phyloP scores from a whole-genome alignment of 2,329 filamentous ascomycete species.

The Cladosporium sp. region DNA sequence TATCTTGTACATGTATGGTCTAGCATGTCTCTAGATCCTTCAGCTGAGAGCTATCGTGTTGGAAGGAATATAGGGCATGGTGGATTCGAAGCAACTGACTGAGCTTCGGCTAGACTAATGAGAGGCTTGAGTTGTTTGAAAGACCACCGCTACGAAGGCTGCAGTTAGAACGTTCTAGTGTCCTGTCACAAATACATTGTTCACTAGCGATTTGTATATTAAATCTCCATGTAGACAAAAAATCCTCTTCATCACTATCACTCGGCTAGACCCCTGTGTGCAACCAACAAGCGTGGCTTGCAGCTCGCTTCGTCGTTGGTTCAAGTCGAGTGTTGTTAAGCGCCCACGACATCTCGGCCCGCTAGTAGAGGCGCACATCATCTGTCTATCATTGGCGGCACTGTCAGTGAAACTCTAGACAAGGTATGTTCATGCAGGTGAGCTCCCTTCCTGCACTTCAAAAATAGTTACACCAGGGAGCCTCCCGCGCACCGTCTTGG shows the following conservation, averaged over 20 bases:
- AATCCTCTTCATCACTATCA: not conserved
- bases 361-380: slow-evolving; percentile 7
- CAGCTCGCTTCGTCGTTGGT: not conserved
- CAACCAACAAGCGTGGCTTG: not conserved
- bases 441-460: slow-evolving; percentile 3
- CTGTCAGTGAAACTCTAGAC: slow-evolving; percentile 1
- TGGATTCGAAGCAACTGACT: no score
- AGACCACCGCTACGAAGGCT: no score
- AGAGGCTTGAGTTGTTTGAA: no score
- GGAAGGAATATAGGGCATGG: no score
- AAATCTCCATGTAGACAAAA: not conserved
- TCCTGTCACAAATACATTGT: not conserved
- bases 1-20: no score
- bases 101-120: no score
- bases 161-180: no score
- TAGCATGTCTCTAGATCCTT: no score
- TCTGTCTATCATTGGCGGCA: not conserved
- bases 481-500: slow-evolving; percentile 4
- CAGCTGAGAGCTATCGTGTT: no score
- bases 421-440: slow-evolving; percentile 1
- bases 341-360: slow-evolving; percentile 9
- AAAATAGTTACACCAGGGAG: slow-evolving; percentile 12
- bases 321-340: not conserved
- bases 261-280: not conserved
- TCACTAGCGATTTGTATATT: not conserved